Evolutionary conservation across 1,284 basidiomycete genomes (phyloP).

Genomic region (Cystobasidium sp.): DNA sequence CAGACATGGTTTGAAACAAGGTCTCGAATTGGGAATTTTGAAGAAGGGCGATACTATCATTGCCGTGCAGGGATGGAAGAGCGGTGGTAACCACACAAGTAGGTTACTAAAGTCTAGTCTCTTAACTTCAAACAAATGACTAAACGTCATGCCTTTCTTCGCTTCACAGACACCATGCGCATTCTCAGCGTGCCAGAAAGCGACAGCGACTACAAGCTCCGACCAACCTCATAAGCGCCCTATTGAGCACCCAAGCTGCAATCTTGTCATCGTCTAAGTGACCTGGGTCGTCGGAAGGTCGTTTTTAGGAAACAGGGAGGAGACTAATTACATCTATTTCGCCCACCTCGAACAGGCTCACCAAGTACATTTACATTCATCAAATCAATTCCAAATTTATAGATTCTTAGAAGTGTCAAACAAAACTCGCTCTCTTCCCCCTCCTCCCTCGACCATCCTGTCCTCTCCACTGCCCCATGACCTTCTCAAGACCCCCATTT

Average conservation of each 20-base stretch:
- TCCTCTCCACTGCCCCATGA: too few relatives aligned
- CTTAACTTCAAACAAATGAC: not conserved
- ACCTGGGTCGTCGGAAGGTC: too few relatives aligned
- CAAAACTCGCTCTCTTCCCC: not conserved
- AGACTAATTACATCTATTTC: too few relatives aligned
- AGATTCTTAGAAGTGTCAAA: slow-evolving; percentile 16
- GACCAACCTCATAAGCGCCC: slow-evolving; percentile 15
- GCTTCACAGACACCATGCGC: slow-evolving; percentile 37
- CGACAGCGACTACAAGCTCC: slow-evolving; percentile 35
- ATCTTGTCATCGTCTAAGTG: not conserved
- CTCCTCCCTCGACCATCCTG: too few relatives aligned
- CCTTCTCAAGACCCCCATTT: slow-evolving; percentile 17
- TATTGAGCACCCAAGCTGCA: not conserved
- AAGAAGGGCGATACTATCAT: slow-evolving; percentile 87
- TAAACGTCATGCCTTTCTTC: not conserved
- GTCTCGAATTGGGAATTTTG: slow-evolving; percentile 85
- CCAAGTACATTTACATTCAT: too few relatives aligned
- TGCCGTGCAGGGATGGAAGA: slow-evolving; percentile 98
- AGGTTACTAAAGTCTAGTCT: not conserved
- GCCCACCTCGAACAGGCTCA: too few relatives aligned
- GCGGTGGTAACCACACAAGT: slow-evolving; percentile 83
- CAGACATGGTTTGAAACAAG: slow-evolving; percentile 85
- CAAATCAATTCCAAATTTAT: not conserved
- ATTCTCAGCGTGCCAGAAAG: slow-evolving; percentile 36
- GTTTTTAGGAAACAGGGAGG: too few relatives aligned